A percentile compares a stretch with the other conserved stretches of the same genome.
Evolutionary conservation across 2,329 filamentous ascomycete species (phyloP).

Genomic region (Arthrobotrys sphaeroides): DNA sequence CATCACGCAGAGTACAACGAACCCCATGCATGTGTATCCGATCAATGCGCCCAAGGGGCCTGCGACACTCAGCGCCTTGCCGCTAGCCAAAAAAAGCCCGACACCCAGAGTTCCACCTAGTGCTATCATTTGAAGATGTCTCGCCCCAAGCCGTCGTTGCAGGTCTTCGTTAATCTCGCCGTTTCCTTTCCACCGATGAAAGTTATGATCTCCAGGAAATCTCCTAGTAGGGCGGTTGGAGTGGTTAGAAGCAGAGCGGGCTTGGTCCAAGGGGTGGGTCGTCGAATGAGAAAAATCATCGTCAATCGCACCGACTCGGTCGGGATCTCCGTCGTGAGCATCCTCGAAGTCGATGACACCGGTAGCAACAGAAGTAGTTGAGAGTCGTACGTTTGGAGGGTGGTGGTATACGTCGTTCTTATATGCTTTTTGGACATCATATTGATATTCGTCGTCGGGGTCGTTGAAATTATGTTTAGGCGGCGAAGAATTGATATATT

Average conservation of each 20-base stretch:
- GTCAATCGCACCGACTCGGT: constrained; percentile 50
- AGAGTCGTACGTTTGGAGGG: constrained; percentile 42
- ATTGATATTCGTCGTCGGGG: constrained; percentile 42
- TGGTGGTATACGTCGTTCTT: constrained; percentile 51
- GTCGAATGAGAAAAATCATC: constrained; percentile 53
- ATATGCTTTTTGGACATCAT: constrained; percentile 49
- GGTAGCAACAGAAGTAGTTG: constrained; percentile 52
- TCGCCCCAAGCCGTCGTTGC: constrained; percentile 55
- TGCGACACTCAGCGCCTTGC: constrained; percentile 63
- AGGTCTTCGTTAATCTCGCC: constrained; percentile 46
- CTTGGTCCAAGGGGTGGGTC: constrained; percentile 42
- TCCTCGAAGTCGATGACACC: constrained; percentile 53
- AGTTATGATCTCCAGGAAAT: constrained; percentile 44
- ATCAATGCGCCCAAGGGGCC: constrained; percentile 63
- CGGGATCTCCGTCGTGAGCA: constrained; percentile 53
- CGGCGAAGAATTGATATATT: constrained; percentile 42
- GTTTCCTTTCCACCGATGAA: constrained; percentile 42
- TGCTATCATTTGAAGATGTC: constrained; percentile 63
- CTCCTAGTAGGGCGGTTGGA: constrained; percentile 42
- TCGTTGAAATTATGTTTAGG: constrained; percentile 53
- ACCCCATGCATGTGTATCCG: constrained; percentile 63
- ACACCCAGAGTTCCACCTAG: constrained; percentile 63
- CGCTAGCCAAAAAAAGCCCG: constrained; percentile 64
- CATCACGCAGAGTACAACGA: constrained; percentile 66
- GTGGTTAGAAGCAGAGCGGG: constrained; percentile 49